phyloP scores from a whole-genome alignment of 208 protist genomes.

The Wallacemonas sp. region DNA sequence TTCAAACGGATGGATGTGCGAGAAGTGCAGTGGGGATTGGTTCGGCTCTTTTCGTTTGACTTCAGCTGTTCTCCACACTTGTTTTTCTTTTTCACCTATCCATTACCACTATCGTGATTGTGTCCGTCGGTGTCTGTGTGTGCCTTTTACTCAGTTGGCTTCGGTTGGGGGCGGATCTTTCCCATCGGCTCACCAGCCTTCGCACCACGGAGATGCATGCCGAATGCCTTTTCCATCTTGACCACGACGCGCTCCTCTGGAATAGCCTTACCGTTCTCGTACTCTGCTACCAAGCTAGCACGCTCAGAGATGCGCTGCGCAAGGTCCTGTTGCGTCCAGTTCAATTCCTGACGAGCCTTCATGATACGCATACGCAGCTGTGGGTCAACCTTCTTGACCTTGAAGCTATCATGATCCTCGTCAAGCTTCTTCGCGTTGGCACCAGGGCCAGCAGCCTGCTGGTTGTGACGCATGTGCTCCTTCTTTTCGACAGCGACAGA shows the following conservation, averaged over 20 bases:
- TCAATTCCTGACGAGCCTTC: conserved; percentile 77
- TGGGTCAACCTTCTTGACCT: conserved; percentile 86
- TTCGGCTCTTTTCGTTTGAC: too few species aligned
- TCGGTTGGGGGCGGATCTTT: conserved; percentile 54
- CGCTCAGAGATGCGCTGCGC: conserved; percentile 85
- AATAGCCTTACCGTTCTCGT: conserved; percentile 93
- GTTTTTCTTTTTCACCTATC: background rate
- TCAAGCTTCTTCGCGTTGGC: conserved; percentile 89
- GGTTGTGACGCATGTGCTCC: conserved; percentile 69
- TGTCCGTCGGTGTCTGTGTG: background rate
- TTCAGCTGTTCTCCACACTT: too few species aligned
- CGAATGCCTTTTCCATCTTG: conserved; percentile 94
- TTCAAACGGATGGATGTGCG: too few species aligned
- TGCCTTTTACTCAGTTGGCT: conserved; percentile 45
- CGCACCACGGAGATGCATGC: conserved; percentile 91
- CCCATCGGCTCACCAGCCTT: conserved; percentile 82
- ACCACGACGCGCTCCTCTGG: conserved; percentile 91
- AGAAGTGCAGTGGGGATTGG: too few species aligned
- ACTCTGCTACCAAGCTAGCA: conserved; percentile 88
- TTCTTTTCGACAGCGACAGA: conserved; percentile 64
- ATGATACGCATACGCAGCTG: conserved; percentile 79
- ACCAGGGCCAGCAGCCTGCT: conserved; percentile 57
- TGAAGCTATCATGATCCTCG: conserved; percentile 82
- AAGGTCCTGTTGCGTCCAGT: conserved; percentile 89
- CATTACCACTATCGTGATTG: too few species aligned